These are phyloP conservation scores for Closterium sp. DNA, from an alignment of 139 green algal genomes.

Conservation along the genomic window DNA sequence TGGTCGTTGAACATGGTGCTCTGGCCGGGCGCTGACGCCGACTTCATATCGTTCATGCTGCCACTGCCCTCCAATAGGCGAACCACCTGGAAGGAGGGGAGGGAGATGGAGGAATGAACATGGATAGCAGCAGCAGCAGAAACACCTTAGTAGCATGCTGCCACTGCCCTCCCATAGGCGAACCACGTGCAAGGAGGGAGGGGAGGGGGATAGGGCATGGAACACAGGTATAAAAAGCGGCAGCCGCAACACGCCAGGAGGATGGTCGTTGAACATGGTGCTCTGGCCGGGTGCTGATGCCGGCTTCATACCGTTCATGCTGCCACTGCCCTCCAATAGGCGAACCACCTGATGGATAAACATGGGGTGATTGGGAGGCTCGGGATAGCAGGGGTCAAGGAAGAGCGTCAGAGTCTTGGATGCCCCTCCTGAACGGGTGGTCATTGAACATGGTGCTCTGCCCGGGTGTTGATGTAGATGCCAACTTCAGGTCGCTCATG, in stretches of 20 bases:
- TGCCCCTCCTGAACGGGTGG: background rate
- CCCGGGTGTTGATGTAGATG: background rate
- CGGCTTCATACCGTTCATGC: background rate
- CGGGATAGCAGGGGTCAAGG: background rate
- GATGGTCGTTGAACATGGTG: background rate
- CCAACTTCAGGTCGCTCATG: background rate
- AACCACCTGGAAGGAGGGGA: background rate
- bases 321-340: background rate
- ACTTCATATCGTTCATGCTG: background rate
- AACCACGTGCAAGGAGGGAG: too few relatives aligned
- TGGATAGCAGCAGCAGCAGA: background rate
- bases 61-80: background rate
- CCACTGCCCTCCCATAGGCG: too few relatives aligned
- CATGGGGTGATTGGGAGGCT: background rate
- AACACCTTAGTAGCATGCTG: too few relatives aligned
- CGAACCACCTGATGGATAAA: background rate
- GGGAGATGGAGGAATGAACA: background rate
- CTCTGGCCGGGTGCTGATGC: background rate
- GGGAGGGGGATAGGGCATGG: too few relatives aligned
- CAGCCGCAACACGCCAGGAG: constrained; percentile 9
- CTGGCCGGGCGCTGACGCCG: background rate
- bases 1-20: background rate
- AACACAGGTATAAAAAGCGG: too few relatives aligned
- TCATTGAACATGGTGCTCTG: background rate
- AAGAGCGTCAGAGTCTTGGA: constrained; percentile 17